Base-by-base conservation (phyloP, 1,139 yeast species). In the Taphrina deformans region DNA sequence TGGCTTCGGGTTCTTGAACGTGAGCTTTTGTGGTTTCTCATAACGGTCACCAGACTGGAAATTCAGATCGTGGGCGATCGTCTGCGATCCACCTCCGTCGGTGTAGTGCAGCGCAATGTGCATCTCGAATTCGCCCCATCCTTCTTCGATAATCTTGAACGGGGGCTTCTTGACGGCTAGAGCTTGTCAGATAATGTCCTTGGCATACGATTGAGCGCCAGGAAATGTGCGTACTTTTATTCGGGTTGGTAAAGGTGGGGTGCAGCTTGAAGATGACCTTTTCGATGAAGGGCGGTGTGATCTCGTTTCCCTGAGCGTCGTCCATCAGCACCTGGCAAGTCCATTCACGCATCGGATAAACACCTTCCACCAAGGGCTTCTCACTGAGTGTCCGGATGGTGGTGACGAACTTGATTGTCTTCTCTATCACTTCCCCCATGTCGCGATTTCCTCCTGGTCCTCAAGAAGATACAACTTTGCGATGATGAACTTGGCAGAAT, bases 61-160 rank as follows among this genome's bases (percentile, higher is more conserved):
- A 76, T 91, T 91, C 74, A 93, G 84, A 77, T 93, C 98, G 75
- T 93, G 98, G 73, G 84, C 84, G 69, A 93, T 77, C 73, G 89
- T 88, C 70, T 89, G 82, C 75, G 91, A 97, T 56, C 97, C 98
- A 63, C 87, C 88, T 73, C 88, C 88, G 67, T 96, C 98, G 38
- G 88, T 82, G 67, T 89, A 80, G 70, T 87, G 89, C 66, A 91
- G 80, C 21, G 89, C 82, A 69, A 93, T 86, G 58, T 89, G 90
- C 73, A 93, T 83, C 74, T 92, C 97, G 73, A 92, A 92, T 71
- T 93, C 99, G 74, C 99, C 99, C 99, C 99, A 93, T 58, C 99
- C 99, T 79, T 90, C 88, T 76, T 93, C 99, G 74, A 86, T 89
- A 65, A 93, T 87, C 73, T 79, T 83, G 78, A 92, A 93, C n/a